These are phyloP conservation scores for Vitis amurensis DNA, from an alignment of 164 flowering plant species.

Conservation along the genomic window DNA sequence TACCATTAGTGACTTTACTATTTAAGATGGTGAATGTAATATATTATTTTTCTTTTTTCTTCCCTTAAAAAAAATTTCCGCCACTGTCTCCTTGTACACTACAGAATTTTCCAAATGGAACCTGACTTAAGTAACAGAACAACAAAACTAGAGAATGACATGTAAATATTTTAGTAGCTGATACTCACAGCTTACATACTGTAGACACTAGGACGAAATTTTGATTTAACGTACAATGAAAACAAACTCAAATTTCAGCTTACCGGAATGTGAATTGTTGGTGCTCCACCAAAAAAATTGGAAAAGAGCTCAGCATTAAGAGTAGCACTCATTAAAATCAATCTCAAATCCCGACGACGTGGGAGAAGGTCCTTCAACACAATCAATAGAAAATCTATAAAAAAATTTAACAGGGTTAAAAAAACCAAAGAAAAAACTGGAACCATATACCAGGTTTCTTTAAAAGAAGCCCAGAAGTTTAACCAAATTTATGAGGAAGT, in stretches of 20 bases:
- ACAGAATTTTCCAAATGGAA: background rate
- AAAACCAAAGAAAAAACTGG: conserved; percentile 4
- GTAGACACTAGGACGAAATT: background rate
- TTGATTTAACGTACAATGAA: background rate
- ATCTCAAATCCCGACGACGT: conserved; percentile 89
- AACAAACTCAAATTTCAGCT: conserved; percentile 23
- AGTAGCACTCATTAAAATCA: conserved; percentile 98
- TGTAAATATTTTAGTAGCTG: background rate
- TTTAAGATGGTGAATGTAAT: too few species aligned
- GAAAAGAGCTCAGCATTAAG: conserved; percentile 96
- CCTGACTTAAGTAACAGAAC: background rate
- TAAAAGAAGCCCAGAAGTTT: background rate
- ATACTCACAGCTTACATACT: background rate
- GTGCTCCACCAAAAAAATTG: conserved; percentile 85
- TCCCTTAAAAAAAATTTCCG: too few species aligned
- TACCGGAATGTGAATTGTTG: conserved; percentile 95
- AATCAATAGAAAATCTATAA: conserved; percentile 86
- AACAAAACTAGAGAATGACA: background rate
- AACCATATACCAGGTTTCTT: background rate
- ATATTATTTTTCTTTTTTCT: too few species aligned
- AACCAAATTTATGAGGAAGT: conserved; percentile 3
- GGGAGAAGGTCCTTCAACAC: conserved; percentile 97
- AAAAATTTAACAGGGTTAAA: conserved; percentile 3
- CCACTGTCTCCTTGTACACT: too few species aligned
- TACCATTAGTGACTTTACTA: too few species aligned